Percentiles rank a stretch among this genome's conserved stretches.
Evolutionary conservation across 2,329 filamentous ascomycete genomes (phyloP).

Genomic region (Teratosphaeria zuluensis): DNA sequence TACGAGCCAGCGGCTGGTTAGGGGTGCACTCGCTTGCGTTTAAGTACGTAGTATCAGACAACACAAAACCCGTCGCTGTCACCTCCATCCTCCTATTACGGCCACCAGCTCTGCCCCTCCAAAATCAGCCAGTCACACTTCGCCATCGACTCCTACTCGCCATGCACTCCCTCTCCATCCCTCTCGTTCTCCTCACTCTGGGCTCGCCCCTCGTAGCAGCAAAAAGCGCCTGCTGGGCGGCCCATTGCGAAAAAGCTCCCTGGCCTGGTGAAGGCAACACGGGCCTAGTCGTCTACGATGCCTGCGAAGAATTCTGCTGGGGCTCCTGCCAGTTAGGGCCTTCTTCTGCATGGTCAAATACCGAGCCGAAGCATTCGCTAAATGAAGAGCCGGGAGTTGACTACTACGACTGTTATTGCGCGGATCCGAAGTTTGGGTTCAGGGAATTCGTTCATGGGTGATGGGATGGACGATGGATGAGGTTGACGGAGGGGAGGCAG

Average conservation of each 20-base stretch:
- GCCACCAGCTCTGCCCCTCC: too few species aligned
- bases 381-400: too few species aligned
- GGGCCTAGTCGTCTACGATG: background rate
- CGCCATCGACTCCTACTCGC: too few species aligned
- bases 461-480: background rate
- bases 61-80: too few species aligned
- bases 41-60: too few species aligned
- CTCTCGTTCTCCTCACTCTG: too few species aligned
- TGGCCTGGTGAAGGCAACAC: background rate
- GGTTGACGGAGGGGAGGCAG: background rate
- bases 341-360: background rate
- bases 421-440: background rate
- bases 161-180: too few species aligned
- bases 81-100: too few species aligned
- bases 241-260: background rate
- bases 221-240: background rate
- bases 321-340: background rate
- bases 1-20: too few species aligned
- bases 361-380: background rate
- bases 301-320: background rate
- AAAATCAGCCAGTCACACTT: too few species aligned
- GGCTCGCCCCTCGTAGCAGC: background rate
- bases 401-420: background rate
- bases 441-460: background rate
- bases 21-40: too few species aligned